Evolutionary conservation across 2,329 filamentous ascomycete genomes (phyloP), one percentile per base, ranked within the genome.

Genomic region (Kalmusia sp.): DNA sequence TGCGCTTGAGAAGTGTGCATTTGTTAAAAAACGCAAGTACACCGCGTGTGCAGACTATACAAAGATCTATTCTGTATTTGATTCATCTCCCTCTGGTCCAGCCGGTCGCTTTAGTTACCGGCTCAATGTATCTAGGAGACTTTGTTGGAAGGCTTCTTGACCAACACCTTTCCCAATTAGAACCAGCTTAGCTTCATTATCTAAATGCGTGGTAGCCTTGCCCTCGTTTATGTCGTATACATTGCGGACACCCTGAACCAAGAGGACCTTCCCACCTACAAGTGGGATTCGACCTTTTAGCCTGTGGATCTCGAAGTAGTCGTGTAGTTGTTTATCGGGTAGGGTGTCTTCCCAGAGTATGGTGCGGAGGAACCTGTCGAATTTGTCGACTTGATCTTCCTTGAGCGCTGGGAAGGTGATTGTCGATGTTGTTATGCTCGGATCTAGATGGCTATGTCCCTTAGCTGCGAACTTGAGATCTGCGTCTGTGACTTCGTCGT

Each of bases 161-260:
- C 62, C 63, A 1, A 73, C 64, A 0, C 62, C 63, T 21, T 53
- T 65, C 3, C 70, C 70, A 25, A 73, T 72, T 1, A 73, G 51
- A 12, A 73, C 70, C 38, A 73, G 27, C 19, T 72, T 73, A 5
- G 65, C 64, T 22, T 65, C 61, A 1, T 48, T 46, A 2, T 14
- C 49, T 0, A 19, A 43, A 0, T 0, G 17, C 37, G 3, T 28
- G 25, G 12, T 54, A 15, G n/a, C 38, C 37, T 1, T 51, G 53
- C 37, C 48, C 61, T 96, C 92, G 21, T 91, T 84, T 21, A 98
- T 89, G 67, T 99, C 95, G 72, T 98, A 99, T 14, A 98, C 84
- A 64, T 97, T 93, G 48, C 93, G 81, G 1, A 99, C 95, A 2
- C 93, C 95, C 73, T 99, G 95, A 6, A 98, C 81, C 58, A 98